These are phyloP conservation scores for Vitis riparia DNA, from an alignment of 164 flowering plant genomes.

Conservation along the genomic window DNA sequence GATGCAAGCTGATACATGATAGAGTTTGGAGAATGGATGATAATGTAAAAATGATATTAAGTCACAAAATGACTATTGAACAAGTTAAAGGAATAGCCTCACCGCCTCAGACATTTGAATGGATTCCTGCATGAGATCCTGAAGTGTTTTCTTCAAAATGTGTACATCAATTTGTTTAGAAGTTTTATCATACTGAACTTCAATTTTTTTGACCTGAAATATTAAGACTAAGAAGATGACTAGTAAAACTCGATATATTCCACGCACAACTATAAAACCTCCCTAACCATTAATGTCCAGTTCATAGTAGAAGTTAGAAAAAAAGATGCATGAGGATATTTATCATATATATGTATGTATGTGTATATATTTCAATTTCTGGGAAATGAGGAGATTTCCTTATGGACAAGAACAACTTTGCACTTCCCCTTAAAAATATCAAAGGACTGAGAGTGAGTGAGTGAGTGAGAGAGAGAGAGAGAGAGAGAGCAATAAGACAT, in stretches of 20 bases:
- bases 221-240: slow-evolving; percentile 7
- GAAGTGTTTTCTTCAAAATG: slow-evolving; percentile 74
- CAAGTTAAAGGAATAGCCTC: slow-evolving; percentile 5
- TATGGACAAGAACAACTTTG: too few relatives aligned
- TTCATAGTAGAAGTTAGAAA: too few relatives aligned
- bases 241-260: slow-evolving; percentile 2
- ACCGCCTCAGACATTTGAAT: slow-evolving; percentile 34
- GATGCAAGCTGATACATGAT: too few relatives aligned
- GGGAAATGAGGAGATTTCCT: too few relatives aligned
- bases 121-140: slow-evolving; percentile 60
- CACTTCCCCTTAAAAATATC: too few relatives aligned
- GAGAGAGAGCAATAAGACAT: too few relatives aligned
- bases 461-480: too few relatives aligned
- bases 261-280: not conserved
- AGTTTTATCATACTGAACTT: slow-evolving; percentile 83
- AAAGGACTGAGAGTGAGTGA: too few relatives aligned
- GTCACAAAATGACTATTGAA: not conserved
- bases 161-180: slow-evolving; percentile 98
- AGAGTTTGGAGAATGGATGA: too few relatives aligned
- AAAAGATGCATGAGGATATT: too few relatives aligned
- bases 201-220: slow-evolving; percentile 75
- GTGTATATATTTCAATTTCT: too few relatives aligned
- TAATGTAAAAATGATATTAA: not conserved
- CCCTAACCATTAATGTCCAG: not conserved
- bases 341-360: too few relatives aligned